Conservation (phyloP, 106 monocot genomes). For the Dendrobium chrysotoxum region DNA sequence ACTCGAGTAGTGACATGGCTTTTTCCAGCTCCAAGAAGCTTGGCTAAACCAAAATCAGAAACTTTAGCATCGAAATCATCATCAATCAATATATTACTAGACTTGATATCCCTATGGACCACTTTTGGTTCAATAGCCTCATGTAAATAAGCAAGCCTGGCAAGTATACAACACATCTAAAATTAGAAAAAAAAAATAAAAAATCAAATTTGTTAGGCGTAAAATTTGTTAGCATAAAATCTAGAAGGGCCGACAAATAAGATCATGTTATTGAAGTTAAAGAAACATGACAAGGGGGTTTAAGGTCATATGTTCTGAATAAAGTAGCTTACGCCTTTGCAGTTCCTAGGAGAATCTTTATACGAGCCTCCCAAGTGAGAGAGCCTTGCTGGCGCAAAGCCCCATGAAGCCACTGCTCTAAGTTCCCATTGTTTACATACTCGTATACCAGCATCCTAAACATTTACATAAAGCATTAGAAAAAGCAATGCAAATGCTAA, state of each 20-base stretch:
- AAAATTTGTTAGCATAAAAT: not conserved
- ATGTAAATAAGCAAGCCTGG: slow-evolving; percentile 54
- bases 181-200: not conserved
- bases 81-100: slow-evolving; percentile 58
- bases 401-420: slow-evolving; percentile 99
- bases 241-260: not conserved
- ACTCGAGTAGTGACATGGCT: slow-evolving; percentile 61
- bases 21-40: slow-evolving; percentile 57
- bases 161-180: not conserved
- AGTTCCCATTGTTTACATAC: slow-evolving; percentile 87
- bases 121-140: slow-evolving; percentile 68
- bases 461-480: not conserved
- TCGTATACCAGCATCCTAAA: slow-evolving; percentile 93
- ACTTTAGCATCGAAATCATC: slow-evolving; percentile 58
- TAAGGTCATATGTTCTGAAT: slow-evolving; percentile 4
- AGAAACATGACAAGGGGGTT: not conserved
- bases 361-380: slow-evolving; percentile 91
- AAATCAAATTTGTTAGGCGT: not conserved
- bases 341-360: slow-evolving; percentile 83
- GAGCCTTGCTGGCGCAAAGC: slow-evolving; percentile 61
- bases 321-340: slow-evolving; percentile 76
- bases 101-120: slow-evolving; percentile 57
- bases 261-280: not conserved
- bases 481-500: not conserved
- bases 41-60: slow-evolving; percentile 64